Evolutionary conservation across 2,329 filamentous ascomycete genomes (phyloP).

Genomic region (Ceratocystis smalleyi): DNA sequence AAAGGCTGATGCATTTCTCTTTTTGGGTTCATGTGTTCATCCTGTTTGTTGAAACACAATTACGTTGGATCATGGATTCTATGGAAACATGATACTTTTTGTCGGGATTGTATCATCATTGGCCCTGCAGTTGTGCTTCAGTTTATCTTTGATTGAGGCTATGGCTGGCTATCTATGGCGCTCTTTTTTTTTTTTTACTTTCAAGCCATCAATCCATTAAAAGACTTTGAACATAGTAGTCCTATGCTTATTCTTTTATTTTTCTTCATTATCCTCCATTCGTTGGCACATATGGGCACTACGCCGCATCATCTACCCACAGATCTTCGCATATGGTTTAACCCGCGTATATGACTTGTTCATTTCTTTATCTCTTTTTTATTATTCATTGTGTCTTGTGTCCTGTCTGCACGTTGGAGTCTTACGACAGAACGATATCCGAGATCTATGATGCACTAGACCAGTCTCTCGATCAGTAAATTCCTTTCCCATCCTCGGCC

Average conservation of each 20-base stretch:
- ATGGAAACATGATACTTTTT: neutral
- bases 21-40: neutral
- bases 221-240: neutral
- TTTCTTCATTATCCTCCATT: neutral
- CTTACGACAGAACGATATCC: slow-evolving; percentile 1
- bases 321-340: neutral
- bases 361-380: neutral
- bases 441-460: neutral
- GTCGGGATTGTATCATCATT: neutral
- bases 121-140: neutral
- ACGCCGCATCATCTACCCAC: slow-evolving; percentile 22
- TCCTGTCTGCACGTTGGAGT: neutral
- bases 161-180: neutral
- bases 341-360: neutral
- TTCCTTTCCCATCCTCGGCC: neutral
- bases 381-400: neutral
- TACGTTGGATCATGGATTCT: neutral
- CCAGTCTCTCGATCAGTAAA: neutral
- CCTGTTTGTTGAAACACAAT: neutral
- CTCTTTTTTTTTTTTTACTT: neutral
- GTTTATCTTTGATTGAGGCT: neutral
- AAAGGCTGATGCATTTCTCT: neutral
- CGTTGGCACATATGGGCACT: slow-evolving; percentile 30
- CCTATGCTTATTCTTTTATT: neutral
- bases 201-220: neutral